Evolutionary conservation across 2,329 filamentous ascomycete genomes (phyloP), one percentile per base, ranked within the genome.

Genomic region (Aspergillus calidoustus): DNA sequence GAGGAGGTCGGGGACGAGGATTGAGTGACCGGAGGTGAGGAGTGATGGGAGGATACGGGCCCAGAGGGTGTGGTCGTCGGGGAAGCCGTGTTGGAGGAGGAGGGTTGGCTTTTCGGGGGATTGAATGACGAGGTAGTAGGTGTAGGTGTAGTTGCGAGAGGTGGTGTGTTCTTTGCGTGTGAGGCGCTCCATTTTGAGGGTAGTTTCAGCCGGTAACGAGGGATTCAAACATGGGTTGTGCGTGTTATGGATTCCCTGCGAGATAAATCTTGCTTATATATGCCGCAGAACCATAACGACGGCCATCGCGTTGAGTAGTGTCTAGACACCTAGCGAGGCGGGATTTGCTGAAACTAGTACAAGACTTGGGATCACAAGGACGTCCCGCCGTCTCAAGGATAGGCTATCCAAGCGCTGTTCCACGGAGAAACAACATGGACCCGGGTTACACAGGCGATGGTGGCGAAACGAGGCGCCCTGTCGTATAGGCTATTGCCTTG

Each of bases 21-120:
- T 41, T 15, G 34, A 41, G 13, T 41, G 11, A 2, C 11, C 4
- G 22, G 1, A 51, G 4, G 8, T 34, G 23, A 30, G 49, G 7
- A 25, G 30, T 2, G 22, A 51, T 7, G 23, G 48, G 48, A 51
- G 19, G 2, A n/a, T 30, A 15, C 23, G 23, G 17, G 25, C 4
- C 49, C 49, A 51, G 25, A 51, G 30, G 49, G 23, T 51, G 49
- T 51, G 49, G 49, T 51, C 49, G n/a, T 51, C 49, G 2, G 49
- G 49, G 11, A 51, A 51, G 49, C 49, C 49, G 30, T 51, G 49
- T 31, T 31, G 49, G 22, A 51, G 49, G 4, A 51, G 22, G 7
- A 51, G 23, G 6, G 49, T 51, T 2, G 49, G 49, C 5, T 30
- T 30, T 1, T 51, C 34, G 11, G 34, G 34, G 34, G 34, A 41